phyloP scores from a whole-genome alignment of 805 yeast genomes.

The Spencermartinsiella europaea region DNA sequence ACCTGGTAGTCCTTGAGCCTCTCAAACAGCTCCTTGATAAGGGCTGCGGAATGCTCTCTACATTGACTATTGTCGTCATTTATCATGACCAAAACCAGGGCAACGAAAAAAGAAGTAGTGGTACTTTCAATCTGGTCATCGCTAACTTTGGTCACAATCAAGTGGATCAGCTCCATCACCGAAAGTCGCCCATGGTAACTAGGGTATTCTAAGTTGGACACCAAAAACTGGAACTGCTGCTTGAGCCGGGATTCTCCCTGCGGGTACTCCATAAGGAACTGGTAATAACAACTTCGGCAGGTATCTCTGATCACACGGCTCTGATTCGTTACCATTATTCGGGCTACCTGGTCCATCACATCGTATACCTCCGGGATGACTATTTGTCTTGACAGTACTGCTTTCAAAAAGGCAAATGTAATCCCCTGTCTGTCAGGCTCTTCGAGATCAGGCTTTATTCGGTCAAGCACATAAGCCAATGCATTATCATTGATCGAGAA shows the following conservation, averaged over 20 bases:
- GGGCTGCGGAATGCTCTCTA: constrained; percentile 71
- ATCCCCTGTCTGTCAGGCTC: constrained; percentile 86
- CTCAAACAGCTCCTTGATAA: constrained; percentile 51
- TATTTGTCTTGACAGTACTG: constrained; percentile 68
- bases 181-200: constrained; percentile 84
- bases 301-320: constrained; percentile 75
- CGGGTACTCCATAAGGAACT: constrained; percentile 88
- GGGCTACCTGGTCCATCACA: constrained; percentile 71
- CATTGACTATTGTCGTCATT: constrained; percentile 76
- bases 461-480: constrained; percentile 62
- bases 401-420: constrained; percentile 77
- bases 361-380: constrained; percentile 88
- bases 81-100: constrained; percentile 68
- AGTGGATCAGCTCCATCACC: constrained; percentile 78
- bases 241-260: constrained; percentile 83
- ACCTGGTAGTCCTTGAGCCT: constrained; percentile 36
- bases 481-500: constrained; percentile 65
- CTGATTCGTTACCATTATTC: constrained; percentile 86
- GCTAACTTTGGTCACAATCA: constrained; percentile 62
- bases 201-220: constrained; percentile 76
- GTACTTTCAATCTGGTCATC: constrained; percentile 40
- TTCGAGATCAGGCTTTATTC: constrained; percentile 79
- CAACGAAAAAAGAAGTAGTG: constrained; percentile 69
- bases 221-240: constrained; percentile 74
- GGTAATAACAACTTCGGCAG: constrained; percentile 76